Evolutionary conservation across 805 yeast genomes (phyloP), one percentile per base, ranked within the genome.

Genomic region (Kodamaea nitidulidarum): DNA sequence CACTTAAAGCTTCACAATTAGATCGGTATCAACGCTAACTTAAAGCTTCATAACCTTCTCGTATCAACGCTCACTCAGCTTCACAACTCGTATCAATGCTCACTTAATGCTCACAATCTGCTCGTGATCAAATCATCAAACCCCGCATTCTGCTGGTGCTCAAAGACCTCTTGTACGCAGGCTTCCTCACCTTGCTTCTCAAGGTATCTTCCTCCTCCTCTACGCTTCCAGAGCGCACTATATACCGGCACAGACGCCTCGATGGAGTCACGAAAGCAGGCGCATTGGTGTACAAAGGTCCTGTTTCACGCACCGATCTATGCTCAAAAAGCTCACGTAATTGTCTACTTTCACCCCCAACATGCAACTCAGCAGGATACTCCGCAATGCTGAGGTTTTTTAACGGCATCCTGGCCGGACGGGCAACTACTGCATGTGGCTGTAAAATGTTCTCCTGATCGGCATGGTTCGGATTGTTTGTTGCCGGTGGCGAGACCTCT

Each of bases 381-480:
- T 59, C 56, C 22, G 44, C 43, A n/a, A 62, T 56, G 40, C 48
- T 50, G 40, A 65, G 52, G 27, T 52, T 54, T 12, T 51, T 46
- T 45, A 65, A 55, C 2, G 67, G 64, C 11, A 17, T 30, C 45
- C 71, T 52, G 15, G 35, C 18, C 8, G 42, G 16, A 12, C 28
- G 18, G 31, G 22, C 38, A 24, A 38, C 42, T 28, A 40, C 32
- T 25, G 50, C 48, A 6, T 31, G 25, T 7, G 70, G 68, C 46
- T 60, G 69, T 43, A 65, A 52, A 32, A 65, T 56, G 46, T 68
- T 68, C 44, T 68, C 73, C 52, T 68, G 71, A 46, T 68, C 71
- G 39, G 55, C 54, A 43, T 61, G 58, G 42, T 54, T 54, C 17
- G 40, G 48, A 29, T 45, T 50, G 43, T 55, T 58, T 28, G 48